These are phyloP conservation scores for Lasiodiplodia theobromae DNA, from an alignment of 2,329 filamentous ascomycete genomes.

Conservation along the genomic window DNA sequence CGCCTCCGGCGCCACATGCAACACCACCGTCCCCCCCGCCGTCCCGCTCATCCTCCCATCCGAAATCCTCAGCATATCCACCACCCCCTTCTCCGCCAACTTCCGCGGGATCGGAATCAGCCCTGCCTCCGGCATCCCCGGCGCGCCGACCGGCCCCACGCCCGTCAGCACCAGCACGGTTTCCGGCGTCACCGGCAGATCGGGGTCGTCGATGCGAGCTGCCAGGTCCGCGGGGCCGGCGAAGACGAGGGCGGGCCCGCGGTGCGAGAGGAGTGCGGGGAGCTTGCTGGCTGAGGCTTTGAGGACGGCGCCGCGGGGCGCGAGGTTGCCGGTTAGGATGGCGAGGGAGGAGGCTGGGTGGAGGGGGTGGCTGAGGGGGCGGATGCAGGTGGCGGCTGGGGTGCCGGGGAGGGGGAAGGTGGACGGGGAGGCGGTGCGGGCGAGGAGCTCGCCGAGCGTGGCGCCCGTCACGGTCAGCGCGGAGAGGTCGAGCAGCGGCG, in stretches of 20 bases:
- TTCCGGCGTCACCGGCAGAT: slow-evolving; percentile 75
- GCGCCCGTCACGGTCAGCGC: slow-evolving; percentile 81
- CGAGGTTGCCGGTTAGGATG: slow-evolving; percentile 83
- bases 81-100: slow-evolving; percentile 53
- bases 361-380: slow-evolving; percentile 79
- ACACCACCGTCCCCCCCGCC: slow-evolving; percentile 61
- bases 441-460: slow-evolving; percentile 79
- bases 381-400: slow-evolving; percentile 78
- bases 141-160: slow-evolving; percentile 87
- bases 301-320: slow-evolving; percentile 84
- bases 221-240: slow-evolving; percentile 81
- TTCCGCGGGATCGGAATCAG: slow-evolving; percentile 81
- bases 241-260: slow-evolving; percentile 79
- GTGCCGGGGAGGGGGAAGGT: slow-evolving; percentile 57
- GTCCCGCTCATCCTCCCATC: slow-evolving; percentile 65
- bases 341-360: slow-evolving; percentile 83
- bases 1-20: slow-evolving; percentile 62
- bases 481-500: slow-evolving; percentile 77
- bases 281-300: slow-evolving; percentile 96
- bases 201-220: slow-evolving; percentile 71
- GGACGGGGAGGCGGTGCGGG: slow-evolving; percentile 65
- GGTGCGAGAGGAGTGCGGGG: slow-evolving; percentile 68
- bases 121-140: slow-evolving; percentile 92
- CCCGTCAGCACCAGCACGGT: slow-evolving; percentile 89
- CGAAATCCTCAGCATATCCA: slow-evolving; percentile 61